These are phyloP conservation scores for Chamaecyparis obtusa DNA, from an alignment of 75 land plant species.

Conservation along the genomic window DNA sequence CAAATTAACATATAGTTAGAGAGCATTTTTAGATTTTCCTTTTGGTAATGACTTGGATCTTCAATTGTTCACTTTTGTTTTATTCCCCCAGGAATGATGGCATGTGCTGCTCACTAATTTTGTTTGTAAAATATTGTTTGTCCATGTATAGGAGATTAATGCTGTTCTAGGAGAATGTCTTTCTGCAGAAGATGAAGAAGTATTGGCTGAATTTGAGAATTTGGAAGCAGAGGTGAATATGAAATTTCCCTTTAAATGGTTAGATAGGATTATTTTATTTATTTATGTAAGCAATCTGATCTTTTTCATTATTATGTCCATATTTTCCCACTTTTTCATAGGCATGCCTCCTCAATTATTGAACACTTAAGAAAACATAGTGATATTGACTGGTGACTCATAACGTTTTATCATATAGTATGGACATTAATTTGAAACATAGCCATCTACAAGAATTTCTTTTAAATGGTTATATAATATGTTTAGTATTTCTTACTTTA, in stretches of 20 bases:
- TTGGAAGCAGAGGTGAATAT: constrained; percentile 68
- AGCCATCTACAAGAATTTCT: neutral
- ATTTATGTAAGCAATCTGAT: neutral
- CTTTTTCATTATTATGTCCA: neutral
- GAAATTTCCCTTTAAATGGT: neutral
- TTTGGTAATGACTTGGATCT: neutral
- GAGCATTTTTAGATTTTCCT: neutral
- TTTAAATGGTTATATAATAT: neutral
- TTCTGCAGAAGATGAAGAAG: constrained; percentile 91
- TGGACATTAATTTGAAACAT: neutral
- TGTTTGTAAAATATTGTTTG: neutral
- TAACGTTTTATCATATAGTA: neutral
- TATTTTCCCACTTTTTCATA: neutral
- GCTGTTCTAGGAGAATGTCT: constrained; percentile 80
- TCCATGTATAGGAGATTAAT: constrained; percentile 68
- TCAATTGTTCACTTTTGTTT: neutral
- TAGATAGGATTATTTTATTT: neutral
- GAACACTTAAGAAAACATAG: neutral
- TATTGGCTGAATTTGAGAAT: constrained; percentile 88
- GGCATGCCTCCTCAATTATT: neutral
- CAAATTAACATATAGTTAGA: neutral
- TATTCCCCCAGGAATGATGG: neutral
- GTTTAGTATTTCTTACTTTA: neutral
- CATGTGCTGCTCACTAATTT: neutral
- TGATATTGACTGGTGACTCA: neutral